These are phyloP conservation scores for Daldinia decipiens DNA, from an alignment of 495 filamentous ascomycete genomes.

Conservation along the genomic window DNA sequence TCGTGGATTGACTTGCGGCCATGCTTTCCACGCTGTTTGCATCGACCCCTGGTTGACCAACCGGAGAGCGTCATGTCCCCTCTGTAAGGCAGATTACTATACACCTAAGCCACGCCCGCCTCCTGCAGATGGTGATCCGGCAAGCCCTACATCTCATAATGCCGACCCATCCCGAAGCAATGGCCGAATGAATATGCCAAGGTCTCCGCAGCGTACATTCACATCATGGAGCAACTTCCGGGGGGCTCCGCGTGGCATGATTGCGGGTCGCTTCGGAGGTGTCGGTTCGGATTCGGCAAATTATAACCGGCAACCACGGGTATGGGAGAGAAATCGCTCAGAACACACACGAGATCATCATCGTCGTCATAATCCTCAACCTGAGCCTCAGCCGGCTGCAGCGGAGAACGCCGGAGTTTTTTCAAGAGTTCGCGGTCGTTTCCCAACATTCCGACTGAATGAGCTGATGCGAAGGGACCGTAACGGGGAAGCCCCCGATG, in stretches of 20 bases:
- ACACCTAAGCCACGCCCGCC: constrained; percentile 78
- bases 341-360: constrained; percentile 25
- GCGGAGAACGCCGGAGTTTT: constrained; percentile 31
- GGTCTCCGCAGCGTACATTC: constrained; percentile 45
- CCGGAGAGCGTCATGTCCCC: constrained; percentile 91
- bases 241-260: constrained; percentile 46
- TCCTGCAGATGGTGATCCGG: constrained; percentile 49
- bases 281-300: constrained; percentile 36
- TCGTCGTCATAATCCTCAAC: not conserved
- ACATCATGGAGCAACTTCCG: constrained; percentile 48
- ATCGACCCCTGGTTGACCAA: constrained; percentile 97
- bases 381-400: constrained; percentile 18
- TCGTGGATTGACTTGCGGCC: constrained; percentile 90
- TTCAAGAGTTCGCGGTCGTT: constrained; percentile 43
- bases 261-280: constrained; percentile 43
- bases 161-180: constrained; percentile 48
- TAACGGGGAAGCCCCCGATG: constrained; percentile 26
- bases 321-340: constrained; percentile 34
- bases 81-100: constrained; percentile 98
- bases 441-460: constrained; percentile 42
- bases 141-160: constrained; percentile 37
- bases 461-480: constrained; percentile 44
- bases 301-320: constrained; percentile 27
- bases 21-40: constrained; percentile 94
- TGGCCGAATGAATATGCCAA: constrained; percentile 56